Conservation (phyloP, 495 filamentous ascomycete genomes). For the Penicillium ochrochloron region DNA sequence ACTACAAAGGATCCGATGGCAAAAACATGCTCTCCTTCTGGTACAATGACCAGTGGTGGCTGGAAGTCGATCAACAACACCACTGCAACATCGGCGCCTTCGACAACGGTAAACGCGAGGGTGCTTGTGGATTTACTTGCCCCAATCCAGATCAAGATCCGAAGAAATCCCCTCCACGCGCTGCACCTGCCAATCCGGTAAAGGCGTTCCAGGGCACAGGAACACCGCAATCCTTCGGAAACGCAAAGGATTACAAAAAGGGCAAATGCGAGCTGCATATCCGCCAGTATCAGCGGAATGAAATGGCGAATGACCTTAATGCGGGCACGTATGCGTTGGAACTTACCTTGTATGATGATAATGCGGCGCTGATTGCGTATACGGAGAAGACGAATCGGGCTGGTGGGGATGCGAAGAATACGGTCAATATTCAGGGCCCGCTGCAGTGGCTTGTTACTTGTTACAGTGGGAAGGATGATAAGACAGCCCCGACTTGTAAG, state of each 20-base stretch:
- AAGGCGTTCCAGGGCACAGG: neutral
- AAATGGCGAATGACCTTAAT: neutral
- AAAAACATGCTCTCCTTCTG: neutral
- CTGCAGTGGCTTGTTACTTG: neutral
- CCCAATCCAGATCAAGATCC: neutral
- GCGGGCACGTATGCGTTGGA: neutral
- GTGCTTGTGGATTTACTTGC: neutral
- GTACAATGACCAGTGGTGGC: neutral
- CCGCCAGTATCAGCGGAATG: neutral
- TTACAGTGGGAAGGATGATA: neutral
- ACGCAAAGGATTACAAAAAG: neutral
- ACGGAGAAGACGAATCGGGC: neutral
- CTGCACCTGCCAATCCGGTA: neutral
- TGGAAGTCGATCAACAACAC: neutral
- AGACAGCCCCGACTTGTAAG: neutral
- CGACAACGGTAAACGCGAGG: neutral
- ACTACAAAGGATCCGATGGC: neutral
- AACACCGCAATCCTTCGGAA: neutral
- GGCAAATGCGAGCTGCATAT: neutral
- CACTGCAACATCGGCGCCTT: neutral
- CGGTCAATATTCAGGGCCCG: neutral
- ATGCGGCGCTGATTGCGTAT: neutral
- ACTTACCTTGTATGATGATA: neutral
- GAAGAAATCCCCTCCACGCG: neutral
- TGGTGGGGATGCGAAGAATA: neutral